Conservation (phyloP, 176 grass and related monocot species). For the Oryza australiensis region DNA sequence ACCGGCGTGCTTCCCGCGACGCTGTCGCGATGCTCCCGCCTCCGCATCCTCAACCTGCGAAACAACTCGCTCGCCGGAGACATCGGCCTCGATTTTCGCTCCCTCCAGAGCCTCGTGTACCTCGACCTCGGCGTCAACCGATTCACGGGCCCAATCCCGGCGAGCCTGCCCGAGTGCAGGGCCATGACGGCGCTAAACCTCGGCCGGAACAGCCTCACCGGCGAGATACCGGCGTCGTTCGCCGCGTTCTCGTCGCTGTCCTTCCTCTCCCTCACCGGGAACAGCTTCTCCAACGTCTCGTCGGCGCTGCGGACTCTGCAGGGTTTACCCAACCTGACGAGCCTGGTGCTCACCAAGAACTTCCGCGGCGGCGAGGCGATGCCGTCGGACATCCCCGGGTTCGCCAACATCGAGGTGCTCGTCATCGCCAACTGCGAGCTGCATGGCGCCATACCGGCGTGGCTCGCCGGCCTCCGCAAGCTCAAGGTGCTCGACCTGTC, state of each 20-base stretch:
- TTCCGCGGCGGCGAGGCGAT: constrained; percentile 49
- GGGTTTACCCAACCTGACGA: constrained; percentile 49
- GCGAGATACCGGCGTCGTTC: constrained; percentile 54
- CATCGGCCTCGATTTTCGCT: constrained; percentile 49
- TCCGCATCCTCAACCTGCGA: constrained; percentile 54
- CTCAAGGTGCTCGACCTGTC: constrained; percentile 76
- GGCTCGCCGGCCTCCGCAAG: constrained; percentile 48
- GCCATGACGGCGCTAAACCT: constrained; percentile 58
- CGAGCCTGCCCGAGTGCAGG: constrained; percentile 34
- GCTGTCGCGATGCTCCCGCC: constrained; percentile 41
- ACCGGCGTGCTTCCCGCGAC: constrained; percentile 43
- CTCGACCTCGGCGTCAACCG: constrained; percentile 57
- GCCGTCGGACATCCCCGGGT: constrained; percentile 40
- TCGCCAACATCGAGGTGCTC: constrained; percentile 47
- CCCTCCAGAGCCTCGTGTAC: constrained; percentile 31
- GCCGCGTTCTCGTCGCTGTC: constrained; percentile 43
- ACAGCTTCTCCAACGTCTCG: constrained; percentile 57
- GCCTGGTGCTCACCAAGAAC: constrained; percentile 60
- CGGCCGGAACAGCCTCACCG: constrained; percentile 55
- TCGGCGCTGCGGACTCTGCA: constrained; percentile 55
- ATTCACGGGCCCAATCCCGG: constrained; percentile 48
- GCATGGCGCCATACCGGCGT: constrained; percentile 39
- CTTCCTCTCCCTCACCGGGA: constrained; percentile 61
- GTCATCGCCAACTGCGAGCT: constrained; percentile 63
- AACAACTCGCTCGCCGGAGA: constrained; percentile 53